phyloP scores from a whole-genome alignment of 768 basidiomycete genomes.

The Pleurotus pulmonarius region DNA sequence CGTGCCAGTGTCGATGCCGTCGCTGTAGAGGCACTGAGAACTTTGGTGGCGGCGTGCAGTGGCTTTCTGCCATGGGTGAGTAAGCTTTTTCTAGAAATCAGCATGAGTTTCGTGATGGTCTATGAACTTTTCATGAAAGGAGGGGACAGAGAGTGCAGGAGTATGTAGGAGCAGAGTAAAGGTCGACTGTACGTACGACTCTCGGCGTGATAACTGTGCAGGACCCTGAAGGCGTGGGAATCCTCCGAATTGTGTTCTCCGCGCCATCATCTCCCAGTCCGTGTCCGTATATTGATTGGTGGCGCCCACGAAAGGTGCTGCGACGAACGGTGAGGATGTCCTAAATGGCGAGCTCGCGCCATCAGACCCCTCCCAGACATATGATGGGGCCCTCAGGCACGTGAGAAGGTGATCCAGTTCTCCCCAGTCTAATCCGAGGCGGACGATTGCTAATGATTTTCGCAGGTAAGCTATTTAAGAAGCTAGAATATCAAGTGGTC shows the following conservation, averaged over 20 bases:
- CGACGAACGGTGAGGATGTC: too few relatives aligned
- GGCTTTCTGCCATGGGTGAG: slow-evolving; percentile 51
- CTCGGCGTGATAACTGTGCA: slow-evolving; percentile 3
- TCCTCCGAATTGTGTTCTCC: background rate
- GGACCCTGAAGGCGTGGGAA: slow-evolving; percentile 4
- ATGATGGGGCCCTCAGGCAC: too few relatives aligned
- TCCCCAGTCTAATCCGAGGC: too few relatives aligned
- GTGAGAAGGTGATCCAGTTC: too few relatives aligned
- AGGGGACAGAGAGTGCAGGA: background rate
- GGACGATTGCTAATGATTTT: too few relatives aligned
- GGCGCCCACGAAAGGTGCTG: too few relatives aligned
- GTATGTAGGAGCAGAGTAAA: slow-evolving; percentile 3
- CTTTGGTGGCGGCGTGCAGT: slow-evolving; percentile 53
- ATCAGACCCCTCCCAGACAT: too few relatives aligned
- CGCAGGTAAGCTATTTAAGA: too few relatives aligned
- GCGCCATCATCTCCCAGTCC: too few relatives aligned
- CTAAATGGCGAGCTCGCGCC: too few relatives aligned
- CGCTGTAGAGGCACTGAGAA: slow-evolving; percentile 44
- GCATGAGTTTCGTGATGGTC: slow-evolving; percentile 25
- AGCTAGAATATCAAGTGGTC: too few relatives aligned
- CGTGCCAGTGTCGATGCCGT: slow-evolving; percentile 45
- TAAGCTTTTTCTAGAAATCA: slow-evolving; percentile 49
- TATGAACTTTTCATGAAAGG: slow-evolving; percentile 5
- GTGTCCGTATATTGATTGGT: too few relatives aligned
- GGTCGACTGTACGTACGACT: slow-evolving; percentile 1